Evolutionary conservation across 2,329 filamentous ascomycete species (phyloP), one percentile per base, ranked within the genome.

Genomic region (Aspergillus novofumigatus): DNA sequence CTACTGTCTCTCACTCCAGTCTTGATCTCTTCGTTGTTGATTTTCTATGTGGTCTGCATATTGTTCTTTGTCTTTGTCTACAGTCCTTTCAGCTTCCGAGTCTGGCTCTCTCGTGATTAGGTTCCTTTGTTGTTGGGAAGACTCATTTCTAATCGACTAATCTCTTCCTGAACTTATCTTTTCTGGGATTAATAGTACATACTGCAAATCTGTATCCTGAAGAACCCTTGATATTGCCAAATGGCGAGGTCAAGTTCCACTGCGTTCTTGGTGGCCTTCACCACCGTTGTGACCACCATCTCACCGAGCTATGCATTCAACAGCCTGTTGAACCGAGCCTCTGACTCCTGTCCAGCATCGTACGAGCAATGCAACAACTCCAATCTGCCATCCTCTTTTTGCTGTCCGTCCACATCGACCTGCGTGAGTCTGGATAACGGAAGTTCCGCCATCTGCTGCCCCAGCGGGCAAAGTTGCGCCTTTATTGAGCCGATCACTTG

Each of bases 361-460:
- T 75, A 69, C 50, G 62, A 66, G n/a, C 64, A 64, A 44, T 78
- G 77, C 58, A 70, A 69, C 25, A 67, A 70, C 23, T 58, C 69
- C 7, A 68, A 71, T 3, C 64, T 80, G 28, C 75, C 77, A 7
- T 65, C 65, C 17, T 66, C 72, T 51, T 81, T 80, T 62, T 79
- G 76, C 62, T 81, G 78, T 56, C 65, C 73, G 23, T 69, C 71
- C 32, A 68, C 64, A 9, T 69, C 70, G 17, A 74, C 67, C 42
- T 81, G 78, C 59, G 63, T 78, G 51, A 71, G 71, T 47, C 56
- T 79, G 38, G 78, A 80, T 57, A 62, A 69, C 53, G 70, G 68
- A 10, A 76, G 68, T 35, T 75, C 77, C 3, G 76, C 71, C 28
- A 70, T 81, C 25, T 81, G 78, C 65, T 81, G 78, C 62, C 77